Evolutionary conservation across 2,329 filamentous ascomycete genomes (phyloP), one percentile per base, ranked within the genome.

Genomic region (Monosporascus sp.): DNA sequence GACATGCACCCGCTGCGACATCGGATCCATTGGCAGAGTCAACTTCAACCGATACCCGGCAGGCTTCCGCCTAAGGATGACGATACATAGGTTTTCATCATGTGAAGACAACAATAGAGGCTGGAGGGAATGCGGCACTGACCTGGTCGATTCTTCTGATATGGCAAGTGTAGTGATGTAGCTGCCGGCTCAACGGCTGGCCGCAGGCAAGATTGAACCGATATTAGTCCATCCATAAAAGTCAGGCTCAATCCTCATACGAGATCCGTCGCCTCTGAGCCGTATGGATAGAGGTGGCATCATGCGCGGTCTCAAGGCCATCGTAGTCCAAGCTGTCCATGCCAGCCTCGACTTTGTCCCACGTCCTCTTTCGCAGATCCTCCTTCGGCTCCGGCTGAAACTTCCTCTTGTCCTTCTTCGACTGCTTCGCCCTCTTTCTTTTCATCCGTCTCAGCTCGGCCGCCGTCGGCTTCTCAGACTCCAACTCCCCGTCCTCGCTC

Each of bases 41-140:
- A 62, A 60, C 58, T 65, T 62, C 58, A 50, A 59, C 53, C 51
- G 54, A 62, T 57, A 57, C 58, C 62, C 62, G 65, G 69, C 68
- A 68, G 73, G 74, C 71, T 73, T 95, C 85, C 81, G 90, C 78
- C 89, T 95, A 95, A 95, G 90, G 90, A 96, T 95, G 90, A 95
- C 89, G 88, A 91, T 92, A 91, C 80, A 74, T 81, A 74, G 71
- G 70, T 78, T 91, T 84, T 94, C 90, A 93, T 95, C 90, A 93
- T 87, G 65, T 60, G 65, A 66, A 62, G 49, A 45, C 47, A 47
- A 41, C 22, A 50, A 5, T 50, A 41, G 52, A 46, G 50, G 47
- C 15, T 37, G 20, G 17, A 31, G 8, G 22, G 17, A 34, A 44
- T 41, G 22, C 17, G 49, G 18, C 41, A 64, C 63, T 60, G 56